A percentile compares a stretch with the other conserved stretches of the same genome.
These are phyloP conservation scores for Leishmania amazonensis DNA, from an alignment of 208 protist genomes.

Conservation along the genomic window DNA sequence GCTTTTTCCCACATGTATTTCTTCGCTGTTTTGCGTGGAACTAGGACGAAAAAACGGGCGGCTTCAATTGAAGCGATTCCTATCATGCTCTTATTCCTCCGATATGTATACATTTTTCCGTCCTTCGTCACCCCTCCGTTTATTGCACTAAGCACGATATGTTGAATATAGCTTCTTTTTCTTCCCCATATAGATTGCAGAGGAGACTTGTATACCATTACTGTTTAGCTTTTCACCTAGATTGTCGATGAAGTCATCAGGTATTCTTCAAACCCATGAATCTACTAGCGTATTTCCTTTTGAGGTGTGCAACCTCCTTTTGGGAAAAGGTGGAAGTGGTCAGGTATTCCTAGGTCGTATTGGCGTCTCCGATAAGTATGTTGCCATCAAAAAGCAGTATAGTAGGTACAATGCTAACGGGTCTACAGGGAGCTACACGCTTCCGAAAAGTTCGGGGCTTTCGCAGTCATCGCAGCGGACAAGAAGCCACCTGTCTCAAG, in stretches of 20 bases:
- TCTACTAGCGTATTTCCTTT: conserved; percentile 47
- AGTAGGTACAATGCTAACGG: conserved; percentile 4
- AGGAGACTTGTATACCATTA: not conserved
- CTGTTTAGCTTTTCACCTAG: conserved; percentile 1
- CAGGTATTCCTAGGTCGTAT: conserved; percentile 71
- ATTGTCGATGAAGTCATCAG: conserved; percentile 14
- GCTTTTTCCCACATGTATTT: not conserved
- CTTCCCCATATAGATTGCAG: not conserved
- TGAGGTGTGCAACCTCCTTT: conserved; percentile 64
- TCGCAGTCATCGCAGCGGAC: not conserved
- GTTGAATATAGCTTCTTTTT: conserved; percentile 6
- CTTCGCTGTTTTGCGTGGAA: not conserved
- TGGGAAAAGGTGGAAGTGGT: conserved; percentile 76
- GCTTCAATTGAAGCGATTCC: not conserved
- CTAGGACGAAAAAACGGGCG: not conserved
- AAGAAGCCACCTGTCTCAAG: not conserved
- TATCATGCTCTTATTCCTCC: not conserved
- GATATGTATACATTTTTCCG: not conserved
- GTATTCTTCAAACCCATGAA: conserved; percentile 1
- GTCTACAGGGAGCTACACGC: not conserved
- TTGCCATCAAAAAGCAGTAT: conserved; percentile 79
- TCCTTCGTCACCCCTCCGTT: not conserved
- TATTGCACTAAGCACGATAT: not conserved
- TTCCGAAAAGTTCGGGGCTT: not conserved
- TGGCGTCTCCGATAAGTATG: conserved; percentile 36